Conservation (phyloP, 495 filamentous ascomycete genomes). For the Copromyces sp. region DNA sequence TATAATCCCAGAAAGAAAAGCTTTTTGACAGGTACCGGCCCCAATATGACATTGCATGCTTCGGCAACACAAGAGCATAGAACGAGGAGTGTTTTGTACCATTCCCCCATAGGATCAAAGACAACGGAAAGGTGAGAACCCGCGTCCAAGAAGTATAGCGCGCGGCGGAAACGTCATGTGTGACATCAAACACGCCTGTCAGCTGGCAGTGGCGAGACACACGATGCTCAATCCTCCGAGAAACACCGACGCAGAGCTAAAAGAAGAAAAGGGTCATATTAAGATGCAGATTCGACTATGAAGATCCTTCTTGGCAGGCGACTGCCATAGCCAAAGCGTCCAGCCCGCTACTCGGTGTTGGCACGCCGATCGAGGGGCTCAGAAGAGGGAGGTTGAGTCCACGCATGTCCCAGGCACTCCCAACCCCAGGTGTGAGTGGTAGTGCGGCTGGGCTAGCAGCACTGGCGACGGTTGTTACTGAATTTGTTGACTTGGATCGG, state of each 20-base stretch:
- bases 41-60: neutral
- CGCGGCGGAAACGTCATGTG: neutral
- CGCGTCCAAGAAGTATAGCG: neutral
- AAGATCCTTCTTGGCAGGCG: slow-evolving; percentile 28
- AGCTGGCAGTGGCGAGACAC: neutral
- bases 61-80: neutral
- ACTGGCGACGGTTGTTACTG: neutral
- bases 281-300: neutral
- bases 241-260: neutral
- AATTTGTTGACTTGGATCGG: slow-evolving; percentile 9
- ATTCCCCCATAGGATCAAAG: neutral
- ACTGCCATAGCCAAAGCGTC: slow-evolving; percentile 33
- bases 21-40: neutral
- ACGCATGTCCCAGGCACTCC: slow-evolving; percentile 33
- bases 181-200: neutral
- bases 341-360: slow-evolving; percentile 28
- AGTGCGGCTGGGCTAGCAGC: neutral
- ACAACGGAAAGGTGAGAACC: neutral
- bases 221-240: neutral
- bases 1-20: neutral
- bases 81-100: neutral
- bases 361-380: slow-evolving; percentile 21
- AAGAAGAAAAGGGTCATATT: neutral
- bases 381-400: slow-evolving; percentile 29
- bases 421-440: slow-evolving; percentile 7